These are phyloP conservation scores for Saururus chinensis DNA, from an alignment of 164 flowering plant species.

Conservation along the genomic window DNA sequence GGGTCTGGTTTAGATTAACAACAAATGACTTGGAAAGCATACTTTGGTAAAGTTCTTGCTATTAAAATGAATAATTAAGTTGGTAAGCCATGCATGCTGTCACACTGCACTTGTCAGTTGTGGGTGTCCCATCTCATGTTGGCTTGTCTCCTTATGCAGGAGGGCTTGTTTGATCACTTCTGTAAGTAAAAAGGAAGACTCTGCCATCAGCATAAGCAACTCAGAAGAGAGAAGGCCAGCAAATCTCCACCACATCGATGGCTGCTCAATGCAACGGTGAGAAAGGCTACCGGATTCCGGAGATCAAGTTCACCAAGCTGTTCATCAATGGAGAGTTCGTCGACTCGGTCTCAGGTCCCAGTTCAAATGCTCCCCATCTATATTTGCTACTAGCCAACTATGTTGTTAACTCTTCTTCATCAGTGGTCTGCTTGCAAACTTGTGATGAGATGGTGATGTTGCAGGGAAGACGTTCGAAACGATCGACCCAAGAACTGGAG, in stretches of 20 bases:
- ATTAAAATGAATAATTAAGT: too few species aligned
- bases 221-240: not conserved
- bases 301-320: slow-evolving; percentile 53
- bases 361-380: not conserved
- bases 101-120: too few species aligned
- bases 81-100: too few species aligned
- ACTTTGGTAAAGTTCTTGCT: too few species aligned
- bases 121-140: too few species aligned
- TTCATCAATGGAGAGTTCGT: slow-evolving; percentile 77
- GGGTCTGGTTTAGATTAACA: too few species aligned
- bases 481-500: slow-evolving; percentile 68
- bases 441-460: not conserved
- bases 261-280: slow-evolving; percentile 3
- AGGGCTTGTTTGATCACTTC: too few species aligned
- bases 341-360: slow-evolving; percentile 53
- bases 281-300: slow-evolving; percentile 11
- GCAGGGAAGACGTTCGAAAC: slow-evolving; percentile 74
- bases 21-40: too few species aligned
- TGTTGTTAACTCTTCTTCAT: not conserved
- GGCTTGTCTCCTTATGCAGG: too few species aligned
- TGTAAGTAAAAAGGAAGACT: too few species aligned
- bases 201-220: too few species aligned
- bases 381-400: not conserved
- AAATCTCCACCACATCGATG: not conserved
- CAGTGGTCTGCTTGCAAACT: not conserved